phyloP scores from a whole-genome alignment of 352 stramenopile species.

The Phytophthora constricta region DNA sequence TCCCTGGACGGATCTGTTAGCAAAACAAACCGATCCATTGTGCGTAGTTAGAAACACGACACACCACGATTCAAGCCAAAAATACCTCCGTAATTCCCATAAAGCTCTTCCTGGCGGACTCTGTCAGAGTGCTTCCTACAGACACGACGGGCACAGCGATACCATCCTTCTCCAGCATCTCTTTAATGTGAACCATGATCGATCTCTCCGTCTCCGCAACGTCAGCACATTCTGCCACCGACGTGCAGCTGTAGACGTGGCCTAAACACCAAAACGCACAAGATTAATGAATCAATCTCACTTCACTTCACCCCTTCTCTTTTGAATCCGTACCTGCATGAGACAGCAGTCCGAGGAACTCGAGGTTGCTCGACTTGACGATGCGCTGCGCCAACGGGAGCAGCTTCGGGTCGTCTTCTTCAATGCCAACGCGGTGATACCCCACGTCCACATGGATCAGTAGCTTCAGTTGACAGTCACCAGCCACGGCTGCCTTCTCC shows the following conservation, averaged over 20 bases:
- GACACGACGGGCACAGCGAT: slow-evolving; percentile 67
- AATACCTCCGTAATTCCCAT: slow-evolving; percentile 71
- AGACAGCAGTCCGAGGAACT: slow-evolving; percentile 67
- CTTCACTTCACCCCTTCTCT: too few relatives aligned
- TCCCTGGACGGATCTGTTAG: slow-evolving; percentile 67
- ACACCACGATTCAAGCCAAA: not conserved
- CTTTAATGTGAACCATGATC: slow-evolving; percentile 76
- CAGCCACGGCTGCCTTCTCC: slow-evolving; percentile 52
- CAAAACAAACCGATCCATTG: too few relatives aligned
- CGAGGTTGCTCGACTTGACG: slow-evolving; percentile 50
- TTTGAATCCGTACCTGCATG: slow-evolving; percentile 46
- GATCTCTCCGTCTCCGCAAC: slow-evolving; percentile 65
- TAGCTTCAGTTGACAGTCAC: slow-evolving; percentile 53
- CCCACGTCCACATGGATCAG: slow-evolving; percentile 79
- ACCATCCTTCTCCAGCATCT: slow-evolving; percentile 50
- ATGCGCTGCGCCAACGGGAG: slow-evolving; percentile 61
- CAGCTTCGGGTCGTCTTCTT: slow-evolving; percentile 59
- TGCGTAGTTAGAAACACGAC: not conserved
- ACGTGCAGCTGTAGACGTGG: slow-evolving; percentile 65
- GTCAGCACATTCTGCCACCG: slow-evolving; percentile 49
- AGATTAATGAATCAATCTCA: not conserved
- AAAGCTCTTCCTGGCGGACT: slow-evolving; percentile 65
- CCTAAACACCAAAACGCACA: slow-evolving; percentile 29
- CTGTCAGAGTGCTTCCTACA: slow-evolving; percentile 71
- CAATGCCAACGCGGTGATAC: slow-evolving; percentile 77